These are phyloP conservation scores for Kockovaella imperatae DNA, from an alignment of 768 basidiomycete genomes.

Conservation along the genomic window DNA sequence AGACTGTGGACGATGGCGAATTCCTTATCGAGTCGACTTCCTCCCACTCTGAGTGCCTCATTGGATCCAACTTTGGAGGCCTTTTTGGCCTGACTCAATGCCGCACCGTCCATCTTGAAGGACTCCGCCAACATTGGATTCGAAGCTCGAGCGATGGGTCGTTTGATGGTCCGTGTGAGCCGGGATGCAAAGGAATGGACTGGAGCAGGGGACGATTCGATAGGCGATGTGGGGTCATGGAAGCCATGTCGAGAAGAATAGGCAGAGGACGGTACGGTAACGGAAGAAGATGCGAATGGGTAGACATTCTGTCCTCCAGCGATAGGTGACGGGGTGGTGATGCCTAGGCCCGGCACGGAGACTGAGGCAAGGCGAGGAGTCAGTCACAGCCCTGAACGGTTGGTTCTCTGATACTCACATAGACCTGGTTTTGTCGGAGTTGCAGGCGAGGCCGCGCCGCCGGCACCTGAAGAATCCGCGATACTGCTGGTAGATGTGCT, in stretches of 20 bases:
- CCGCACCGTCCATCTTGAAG: not conserved
- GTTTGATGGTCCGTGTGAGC: conserved; percentile 3
- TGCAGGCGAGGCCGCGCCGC: conserved; percentile 26
- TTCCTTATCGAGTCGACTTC: conserved; percentile 58
- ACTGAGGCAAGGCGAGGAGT: not conserved
- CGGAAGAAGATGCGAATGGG: conserved; percentile 23
- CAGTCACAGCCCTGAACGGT: not conserved
- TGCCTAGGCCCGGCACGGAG: conserved; percentile 5
- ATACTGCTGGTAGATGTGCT: conserved; percentile 24
- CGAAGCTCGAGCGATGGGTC: conserved; percentile 34
- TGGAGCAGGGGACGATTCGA: too few species aligned
- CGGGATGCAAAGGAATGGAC: not conserved
- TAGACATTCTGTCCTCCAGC: conserved; percentile 11
- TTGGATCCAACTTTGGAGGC: not conserved
- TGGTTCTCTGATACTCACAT: conserved; percentile 7
- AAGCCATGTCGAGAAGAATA: conserved; percentile 5
- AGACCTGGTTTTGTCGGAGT: conserved; percentile 14
- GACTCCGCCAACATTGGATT: conserved; percentile 36
- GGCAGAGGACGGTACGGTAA: not conserved
- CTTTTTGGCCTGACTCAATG: not conserved
- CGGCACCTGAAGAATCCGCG: conserved; percentile 11
- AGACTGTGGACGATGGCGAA: conserved; percentile 73
- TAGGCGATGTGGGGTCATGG: conserved; percentile 3
- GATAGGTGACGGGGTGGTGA: conserved; percentile 25
- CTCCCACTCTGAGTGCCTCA: not conserved